A percentile compares a stretch with the other conserved stretches of the same genome.
Evolutionary conservation across 768 basidiomycete genomes (phyloP).

Genomic region (Mycena rosella): DNA sequence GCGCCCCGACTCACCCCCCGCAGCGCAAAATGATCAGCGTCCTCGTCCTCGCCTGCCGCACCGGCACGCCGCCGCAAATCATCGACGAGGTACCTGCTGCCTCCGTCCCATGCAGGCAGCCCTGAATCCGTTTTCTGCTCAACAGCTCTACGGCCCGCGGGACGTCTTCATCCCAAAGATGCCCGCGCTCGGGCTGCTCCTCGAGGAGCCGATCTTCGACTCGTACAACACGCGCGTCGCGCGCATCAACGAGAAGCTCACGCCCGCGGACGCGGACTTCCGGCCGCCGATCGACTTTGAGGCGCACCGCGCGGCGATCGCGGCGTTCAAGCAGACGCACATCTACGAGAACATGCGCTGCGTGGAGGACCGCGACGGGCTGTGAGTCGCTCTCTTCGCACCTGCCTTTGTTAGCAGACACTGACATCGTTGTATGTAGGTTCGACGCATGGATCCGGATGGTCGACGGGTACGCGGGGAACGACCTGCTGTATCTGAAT

Average conservation of each 20-base stretch:
- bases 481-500: slow-evolving; percentile 85
- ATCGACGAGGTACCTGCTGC: slow-evolving; percentile 72
- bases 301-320: slow-evolving; percentile 72
- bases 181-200: slow-evolving; percentile 91
- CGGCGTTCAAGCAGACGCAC: slow-evolving; percentile 84
- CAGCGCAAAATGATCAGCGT: slow-evolving; percentile 98
- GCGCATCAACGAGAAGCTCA: slow-evolving; percentile 62
- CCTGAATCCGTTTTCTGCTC: neutral
- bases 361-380: slow-evolving; percentile 82
- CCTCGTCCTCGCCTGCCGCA: slow-evolving; percentile 84
- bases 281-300: slow-evolving; percentile 83
- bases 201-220: slow-evolving; percentile 89
- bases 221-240: slow-evolving; percentile 77
- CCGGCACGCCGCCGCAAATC: slow-evolving; percentile 77
- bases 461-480: slow-evolving; percentile 81
- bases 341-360: slow-evolving; percentile 91
- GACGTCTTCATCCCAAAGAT: slow-evolving; percentile 93
- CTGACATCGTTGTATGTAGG: slow-evolving; percentile 48
- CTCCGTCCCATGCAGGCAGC: neutral
- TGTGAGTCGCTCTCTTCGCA: slow-evolving; percentile 63
- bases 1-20: slow-evolving; percentile 34
- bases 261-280: slow-evolving; percentile 69
- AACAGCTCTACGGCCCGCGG: slow-evolving; percentile 81
- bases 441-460: slow-evolving; percentile 89
- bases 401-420: neutral